phyloP scores from a whole-genome alignment of 441 rosid genomes.

The Bruguiera hainesii region DNA sequence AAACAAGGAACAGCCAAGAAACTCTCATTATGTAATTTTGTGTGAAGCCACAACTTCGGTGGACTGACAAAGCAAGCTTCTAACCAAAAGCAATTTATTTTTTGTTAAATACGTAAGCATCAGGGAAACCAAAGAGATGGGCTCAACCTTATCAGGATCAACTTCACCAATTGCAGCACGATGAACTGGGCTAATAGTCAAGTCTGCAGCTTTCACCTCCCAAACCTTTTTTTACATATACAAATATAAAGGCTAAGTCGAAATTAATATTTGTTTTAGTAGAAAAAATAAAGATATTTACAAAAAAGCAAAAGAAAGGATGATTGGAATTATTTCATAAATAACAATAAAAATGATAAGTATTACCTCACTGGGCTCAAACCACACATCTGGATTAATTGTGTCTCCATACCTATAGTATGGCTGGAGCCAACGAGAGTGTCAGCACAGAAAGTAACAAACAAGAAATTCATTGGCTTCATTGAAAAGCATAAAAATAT shows the following conservation, averaged over 20 bases:
- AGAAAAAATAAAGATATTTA: neutral
- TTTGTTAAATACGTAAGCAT: neutral
- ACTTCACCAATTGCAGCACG: conserved; percentile 81
- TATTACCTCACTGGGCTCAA: conserved; percentile 83
- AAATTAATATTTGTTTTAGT: neutral
- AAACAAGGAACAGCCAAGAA: neutral
- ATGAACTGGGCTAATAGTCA: conserved; percentile 88
- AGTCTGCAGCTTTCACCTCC: conserved; percentile 98
- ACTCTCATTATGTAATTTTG: too few species aligned
- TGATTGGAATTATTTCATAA: too few species aligned
- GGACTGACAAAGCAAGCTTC: neutral
- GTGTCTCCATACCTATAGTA: conserved; percentile 68
- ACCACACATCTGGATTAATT: conserved; percentile 88
- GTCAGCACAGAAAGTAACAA: conserved; percentile 20
- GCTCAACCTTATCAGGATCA: conserved; percentile 73
- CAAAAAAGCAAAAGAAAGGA: neutral
- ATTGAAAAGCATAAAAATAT: conserved; percentile 20
- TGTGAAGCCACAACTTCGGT: neutral
- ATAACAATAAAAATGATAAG: conserved; percentile 1
- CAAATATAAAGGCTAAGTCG: neutral
- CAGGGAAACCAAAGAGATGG: neutral
- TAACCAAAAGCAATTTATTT: neutral
- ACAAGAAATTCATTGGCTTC: neutral
- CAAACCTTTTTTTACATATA: conserved; percentile 49
- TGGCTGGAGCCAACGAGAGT: conserved; percentile 41